phyloP scores from a whole-genome alignment of 2,329 filamentous ascomycete genomes.

The Paracoccidioides brasiliensis region DNA sequence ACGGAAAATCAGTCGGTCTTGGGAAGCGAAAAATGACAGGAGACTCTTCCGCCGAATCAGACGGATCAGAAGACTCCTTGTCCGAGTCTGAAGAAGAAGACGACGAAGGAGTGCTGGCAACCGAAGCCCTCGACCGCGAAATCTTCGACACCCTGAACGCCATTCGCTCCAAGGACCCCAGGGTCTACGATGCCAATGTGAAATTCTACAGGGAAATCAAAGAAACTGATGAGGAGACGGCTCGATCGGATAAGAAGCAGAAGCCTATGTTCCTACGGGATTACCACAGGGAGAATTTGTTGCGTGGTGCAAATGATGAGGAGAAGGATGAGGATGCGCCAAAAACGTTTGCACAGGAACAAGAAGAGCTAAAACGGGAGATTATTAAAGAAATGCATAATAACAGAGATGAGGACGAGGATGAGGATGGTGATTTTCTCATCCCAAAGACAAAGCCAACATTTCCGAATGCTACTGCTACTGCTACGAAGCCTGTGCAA shows the following conservation, averaged over 20 bases:
- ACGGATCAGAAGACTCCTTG: slow-evolving; percentile 52
- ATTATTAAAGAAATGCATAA: slow-evolving; percentile 68
- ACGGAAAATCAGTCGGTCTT: slow-evolving; percentile 37
- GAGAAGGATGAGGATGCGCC: slow-evolving; percentile 42
- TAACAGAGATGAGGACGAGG: slow-evolving; percentile 35
- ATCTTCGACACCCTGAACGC: slow-evolving; percentile 79
- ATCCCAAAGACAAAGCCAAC: slow-evolving; percentile 50
- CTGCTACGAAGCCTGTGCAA: slow-evolving; percentile 38
- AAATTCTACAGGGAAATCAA: slow-evolving; percentile 64
- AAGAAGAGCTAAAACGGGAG: slow-evolving; percentile 64
- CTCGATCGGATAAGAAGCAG: slow-evolving; percentile 46
- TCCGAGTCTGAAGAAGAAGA: slow-evolving; percentile 69
- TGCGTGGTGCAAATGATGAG: slow-evolving; percentile 57
- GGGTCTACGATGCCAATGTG: slow-evolving; percentile 67
- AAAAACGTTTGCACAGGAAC: slow-evolving; percentile 75
- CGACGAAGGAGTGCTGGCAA: slow-evolving; percentile 76
- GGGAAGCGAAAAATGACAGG: slow-evolving; percentile 27
- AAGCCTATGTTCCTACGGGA: slow-evolving; percentile 78
- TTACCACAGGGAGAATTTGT: slow-evolving; percentile 83
- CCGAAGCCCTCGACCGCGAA: slow-evolving; percentile 70
- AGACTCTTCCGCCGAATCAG: slow-evolving; percentile 37
- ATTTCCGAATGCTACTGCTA: slow-evolving; percentile 13
- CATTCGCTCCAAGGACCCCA: slow-evolving; percentile 79
- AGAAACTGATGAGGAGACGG: slow-evolving; percentile 31
- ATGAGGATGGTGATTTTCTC: slow-evolving; percentile 61